phyloP scores from a whole-genome alignment of 1,284 basidiomycete genomes.

The Trametes hirsuta region DNA sequence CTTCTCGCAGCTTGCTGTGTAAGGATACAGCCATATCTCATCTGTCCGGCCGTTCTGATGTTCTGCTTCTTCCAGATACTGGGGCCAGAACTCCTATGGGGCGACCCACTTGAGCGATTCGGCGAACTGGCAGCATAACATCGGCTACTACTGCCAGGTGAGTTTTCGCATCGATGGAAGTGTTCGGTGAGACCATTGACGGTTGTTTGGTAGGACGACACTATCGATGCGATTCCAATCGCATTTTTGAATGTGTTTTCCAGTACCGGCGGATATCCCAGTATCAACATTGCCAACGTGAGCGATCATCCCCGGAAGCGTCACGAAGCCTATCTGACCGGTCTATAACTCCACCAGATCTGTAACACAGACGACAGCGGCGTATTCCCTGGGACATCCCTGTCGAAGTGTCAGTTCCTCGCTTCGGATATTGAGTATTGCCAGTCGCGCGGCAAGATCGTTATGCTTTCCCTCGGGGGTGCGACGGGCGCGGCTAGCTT shows the following conservation, averaged over 20 bases:
- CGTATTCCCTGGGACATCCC: constrained; percentile 55
- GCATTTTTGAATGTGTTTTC: constrained; percentile 64
- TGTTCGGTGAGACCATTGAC: not conserved
- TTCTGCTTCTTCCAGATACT: constrained; percentile 34
- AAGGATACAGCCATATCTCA: not conserved
- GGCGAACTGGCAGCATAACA: constrained; percentile 49
- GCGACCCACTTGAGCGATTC: constrained; percentile 45
- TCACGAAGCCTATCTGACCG: too few relatives aligned
- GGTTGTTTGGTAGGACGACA: constrained; percentile 40
- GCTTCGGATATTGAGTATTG: constrained; percentile 59
- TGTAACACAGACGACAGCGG: constrained; percentile 47
- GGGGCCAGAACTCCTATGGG: constrained; percentile 60
- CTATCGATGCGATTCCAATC: constrained; percentile 56
- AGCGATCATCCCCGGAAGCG: constrained; percentile 13
- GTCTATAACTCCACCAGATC: constrained; percentile 37
- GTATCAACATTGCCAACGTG: constrained; percentile 63
- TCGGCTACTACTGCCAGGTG: constrained; percentile 55
- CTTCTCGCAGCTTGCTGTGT: constrained; percentile 1
- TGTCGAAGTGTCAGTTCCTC: constrained; percentile 59
- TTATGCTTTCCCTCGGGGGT: constrained; percentile 67
- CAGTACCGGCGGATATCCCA: constrained; percentile 56
- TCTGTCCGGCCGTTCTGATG: not conserved
- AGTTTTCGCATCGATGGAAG: not conserved
- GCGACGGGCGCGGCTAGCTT: constrained; percentile 60
- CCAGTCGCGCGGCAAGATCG: constrained; percentile 64